Percentiles rank a stretch among this genome's conserved stretches.
Conservation (phyloP, 116 monocot species). For the Cymodocea nodosa region DNA sequence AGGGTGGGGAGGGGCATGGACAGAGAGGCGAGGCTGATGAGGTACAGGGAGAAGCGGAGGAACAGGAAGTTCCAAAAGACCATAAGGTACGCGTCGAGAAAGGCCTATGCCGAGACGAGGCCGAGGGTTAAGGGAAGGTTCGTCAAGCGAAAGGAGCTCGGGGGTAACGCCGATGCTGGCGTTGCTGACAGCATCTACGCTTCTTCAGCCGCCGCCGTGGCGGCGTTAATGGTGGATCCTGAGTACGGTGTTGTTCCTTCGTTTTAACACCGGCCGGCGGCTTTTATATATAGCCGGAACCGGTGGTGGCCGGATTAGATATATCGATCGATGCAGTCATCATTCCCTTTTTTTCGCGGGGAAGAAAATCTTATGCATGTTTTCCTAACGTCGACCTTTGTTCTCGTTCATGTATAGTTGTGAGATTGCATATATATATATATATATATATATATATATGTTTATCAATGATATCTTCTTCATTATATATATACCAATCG, state of each 20-base stretch:
- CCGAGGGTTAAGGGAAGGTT: conserved; percentile 91
- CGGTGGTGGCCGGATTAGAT: too few species aligned
- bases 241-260: conserved; percentile 60
- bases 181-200: conserved; percentile 22
- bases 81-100: conserved; percentile 74
- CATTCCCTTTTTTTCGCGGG: too few species aligned
- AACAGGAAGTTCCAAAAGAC: conserved; percentile 80
- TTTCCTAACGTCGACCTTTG: too few species aligned
- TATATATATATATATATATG: too few species aligned
- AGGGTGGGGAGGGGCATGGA: conserved; percentile 35
- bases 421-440: too few species aligned
- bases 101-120: conserved; percentile 86
- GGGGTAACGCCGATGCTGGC: background rate
- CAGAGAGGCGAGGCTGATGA: conserved; percentile 72
- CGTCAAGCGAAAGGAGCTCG: conserved; percentile 48
- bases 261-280: conserved; percentile 10
- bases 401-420: too few species aligned
- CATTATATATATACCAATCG: too few species aligned
- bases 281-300: too few species aligned
- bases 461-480: too few species aligned
- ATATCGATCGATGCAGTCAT: too few species aligned
- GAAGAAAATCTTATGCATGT: too few species aligned
- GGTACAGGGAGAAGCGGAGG: conserved; percentile 84
- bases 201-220: conserved; percentile 3
- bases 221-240: conserved; percentile 18